Base-by-base conservation (phyloP, 164 flowering plant species). In the Chloranthus sessilifolius region DNA sequence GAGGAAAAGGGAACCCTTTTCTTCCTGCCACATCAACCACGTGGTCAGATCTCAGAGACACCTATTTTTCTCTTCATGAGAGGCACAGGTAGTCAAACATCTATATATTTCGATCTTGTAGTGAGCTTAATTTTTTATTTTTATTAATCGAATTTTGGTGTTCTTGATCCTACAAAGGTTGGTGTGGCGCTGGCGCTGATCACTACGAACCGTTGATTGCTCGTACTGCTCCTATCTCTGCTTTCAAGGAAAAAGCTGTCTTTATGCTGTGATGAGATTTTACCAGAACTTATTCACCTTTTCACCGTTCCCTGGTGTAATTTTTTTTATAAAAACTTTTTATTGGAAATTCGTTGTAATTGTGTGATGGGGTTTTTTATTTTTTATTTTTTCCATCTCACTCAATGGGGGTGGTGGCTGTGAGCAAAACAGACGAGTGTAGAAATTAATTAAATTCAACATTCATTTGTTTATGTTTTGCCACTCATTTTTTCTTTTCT, bases 101-200 rank as follows among this genome's bases (percentile, higher is more conserved):
- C 22, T 28, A 31, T 7, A 9, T 6, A 28, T 43, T 8, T 15
- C 42, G 9, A n/a, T n/a, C n/a, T n/a, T n/a, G n/a, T n/a, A 5
- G n/a, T 21, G 25, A 21, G 30, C 24, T 24, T 15, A 0, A 22
- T 9, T 22, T 34, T 3, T 28, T 3, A 16, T 11, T 24, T 7
- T 14, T 15, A 22, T 8, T 20, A n/a, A 2, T 23, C 1, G 16
- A 12, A 34, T 24, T n/a, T 27, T 15, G 33, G 30, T 22, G 25
- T 15, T 45, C 20, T 5, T 7, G 27, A n/a, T 43, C 3, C 77
- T n/a, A n/a, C n/a, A n/a, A n/a, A 85, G 90, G 89, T 52, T 86
- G 91, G 88, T 83, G 95, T 54, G 86, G 91, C 22, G 95, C 79
- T 1, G 95, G 91, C 43, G 95, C 74, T 41, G 95, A 86, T 59